Conservation (phyloP, 306 rosid genomes). For the Sechiopsis laciniata region DNA sequence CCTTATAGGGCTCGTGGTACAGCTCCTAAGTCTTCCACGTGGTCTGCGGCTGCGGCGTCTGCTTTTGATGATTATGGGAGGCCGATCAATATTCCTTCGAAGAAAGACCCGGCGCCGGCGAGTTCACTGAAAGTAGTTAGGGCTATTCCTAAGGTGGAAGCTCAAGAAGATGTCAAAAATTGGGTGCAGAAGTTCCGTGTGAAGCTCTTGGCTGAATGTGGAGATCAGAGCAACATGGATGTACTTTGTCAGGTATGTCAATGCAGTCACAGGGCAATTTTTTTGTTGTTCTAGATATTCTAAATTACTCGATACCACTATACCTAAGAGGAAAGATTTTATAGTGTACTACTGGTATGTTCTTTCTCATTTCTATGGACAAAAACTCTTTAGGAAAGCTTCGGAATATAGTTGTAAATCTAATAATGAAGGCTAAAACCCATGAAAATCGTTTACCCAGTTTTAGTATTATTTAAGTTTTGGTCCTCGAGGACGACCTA, state of each 20-base stretch:
- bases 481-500: not conserved
- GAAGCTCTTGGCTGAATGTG: constrained; percentile 83
- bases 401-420: not conserved
- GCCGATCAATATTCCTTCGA: constrained; percentile 49
- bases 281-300: not conserved
- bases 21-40: constrained; percentile 67
- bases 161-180: constrained; percentile 52
- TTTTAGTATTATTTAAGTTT: not conserved
- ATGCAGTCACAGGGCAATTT: not conserved
- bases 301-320: not conserved
- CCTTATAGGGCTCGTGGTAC: constrained; percentile 94
- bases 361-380: not conserved
- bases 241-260: constrained; percentile 80
- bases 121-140: constrained; percentile 56
- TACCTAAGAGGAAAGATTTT: not conserved
- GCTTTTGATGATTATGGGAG: constrained; percentile 88
- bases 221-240: constrained; percentile 76
- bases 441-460: not conserved
- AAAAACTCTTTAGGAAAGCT: not conserved
- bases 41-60: constrained; percentile 24
- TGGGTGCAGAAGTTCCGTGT: constrained; percentile 85
- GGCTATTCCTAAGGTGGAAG: constrained; percentile 73
- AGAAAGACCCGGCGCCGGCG: constrained; percentile 35
- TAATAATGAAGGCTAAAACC: not conserved
- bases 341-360: not conserved